Conservation (phyloP, 768 basidiomycete species). For the Pisolithus albus region DNA sequence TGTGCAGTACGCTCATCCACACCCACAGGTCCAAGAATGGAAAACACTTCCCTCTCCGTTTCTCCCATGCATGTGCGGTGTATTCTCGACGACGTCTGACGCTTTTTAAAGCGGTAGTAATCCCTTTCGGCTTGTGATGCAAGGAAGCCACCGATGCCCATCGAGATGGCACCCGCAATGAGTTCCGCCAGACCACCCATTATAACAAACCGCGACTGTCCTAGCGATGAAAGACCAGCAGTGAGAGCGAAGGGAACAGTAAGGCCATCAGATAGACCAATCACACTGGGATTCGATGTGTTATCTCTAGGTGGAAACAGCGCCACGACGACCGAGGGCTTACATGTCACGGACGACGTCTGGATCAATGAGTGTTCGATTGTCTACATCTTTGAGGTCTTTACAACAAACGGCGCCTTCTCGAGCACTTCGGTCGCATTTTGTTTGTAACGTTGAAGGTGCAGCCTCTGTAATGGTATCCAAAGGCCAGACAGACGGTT, state of each 20-base stretch:
- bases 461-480: conserved; percentile 34
- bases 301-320: too few species aligned
- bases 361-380: conserved; percentile 77
- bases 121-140: conserved; percentile 96
- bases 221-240: conserved; percentile 84
- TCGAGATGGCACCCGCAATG: conserved; percentile 92
- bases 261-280: conserved; percentile 85
- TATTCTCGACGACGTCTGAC: conserved; percentile 76
- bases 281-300: conserved; percentile 19
- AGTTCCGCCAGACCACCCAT: conserved; percentile 93
- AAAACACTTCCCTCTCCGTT: conserved; percentile 92
- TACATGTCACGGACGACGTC: conserved; percentile 85
- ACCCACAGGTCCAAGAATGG: conserved; percentile 82
- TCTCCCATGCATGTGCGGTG: conserved; percentile 84
- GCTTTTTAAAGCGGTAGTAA: conserved; percentile 77
- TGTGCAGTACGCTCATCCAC: conserved; percentile 78
- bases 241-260: conserved; percentile 91
- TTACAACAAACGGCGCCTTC: conserved; percentile 79
- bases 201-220: conserved; percentile 83
- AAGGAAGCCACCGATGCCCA: conserved; percentile 98
- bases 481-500: conserved; percentile 63
- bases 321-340: conserved; percentile 15
- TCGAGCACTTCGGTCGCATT: conserved; percentile 50
- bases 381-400: conserved; percentile 70
- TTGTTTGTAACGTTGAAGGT: conserved; percentile 42